Base-by-base conservation (phyloP, 2,329 filamentous ascomycete species). In the Trichoderma citrinoviride region DNA sequence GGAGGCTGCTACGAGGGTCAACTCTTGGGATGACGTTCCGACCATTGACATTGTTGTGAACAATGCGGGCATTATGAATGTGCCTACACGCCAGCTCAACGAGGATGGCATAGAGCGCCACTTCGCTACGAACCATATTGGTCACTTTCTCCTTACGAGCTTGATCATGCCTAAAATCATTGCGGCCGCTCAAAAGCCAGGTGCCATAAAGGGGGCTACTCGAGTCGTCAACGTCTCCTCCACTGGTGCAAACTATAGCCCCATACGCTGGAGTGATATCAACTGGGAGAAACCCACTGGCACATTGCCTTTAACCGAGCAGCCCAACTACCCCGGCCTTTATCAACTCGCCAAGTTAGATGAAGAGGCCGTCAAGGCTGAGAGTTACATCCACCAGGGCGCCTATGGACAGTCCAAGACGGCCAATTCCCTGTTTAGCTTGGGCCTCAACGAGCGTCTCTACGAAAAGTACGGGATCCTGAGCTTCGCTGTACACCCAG, bases 331-430 rank as follows among this genome's bases (percentile, higher is more conserved):
- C 15, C 4, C 15, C 7, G 40, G 40, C 2, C n/a, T 62, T 17
- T 37, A 37, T 12, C 33, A 10, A 29, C 60, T 8, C 23, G 23
- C 8, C 5, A 33, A 6, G 49, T 14, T 19, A 1, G n/a, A 33
- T 15, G 60, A 50, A 5, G 37, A 50, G 2, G 50, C 21, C 27
- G 19, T 41, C 40, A 62, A 46, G 41, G 23, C 49, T 0, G 60
- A 62, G 14, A 62, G 6, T 6, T 62, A 46, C 5, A 53, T 37
- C 60, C 46, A 49, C 0, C 44, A 46, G 23, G 60, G 49, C 15
- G 75, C 62, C 23, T 64, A 64, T n/a, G 61, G 61, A 8, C 61
- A 64, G 43, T 58, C 61, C 17, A 64, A 64, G 43, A 49, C 61
- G 3, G 61, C 61, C 29, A 64, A 64, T 14, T 19, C 46, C 4